A percentile compares a stretch with the other conserved stretches of the same genome.
phyloP scores from a whole-genome alignment of 2,329 filamentous ascomycete species.

The Dendryphion nanum region DNA sequence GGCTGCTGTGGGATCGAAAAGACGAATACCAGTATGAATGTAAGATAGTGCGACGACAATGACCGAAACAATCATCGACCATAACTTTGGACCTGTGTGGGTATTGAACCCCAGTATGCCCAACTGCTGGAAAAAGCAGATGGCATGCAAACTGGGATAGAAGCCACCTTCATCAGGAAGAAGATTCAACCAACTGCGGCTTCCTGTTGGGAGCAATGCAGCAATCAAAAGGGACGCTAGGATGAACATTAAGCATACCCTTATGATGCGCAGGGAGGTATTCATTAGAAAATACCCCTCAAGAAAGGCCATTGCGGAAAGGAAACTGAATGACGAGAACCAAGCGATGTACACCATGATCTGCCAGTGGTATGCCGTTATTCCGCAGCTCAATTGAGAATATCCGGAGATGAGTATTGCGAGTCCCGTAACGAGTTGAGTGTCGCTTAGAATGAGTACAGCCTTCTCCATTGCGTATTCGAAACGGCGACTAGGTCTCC shows the following conservation, averaged over 20 bases:
- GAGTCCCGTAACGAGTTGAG: constrained; percentile 23
- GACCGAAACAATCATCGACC: constrained; percentile 23
- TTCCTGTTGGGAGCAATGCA: constrained; percentile 22
- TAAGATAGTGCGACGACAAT: constrained; percentile 19
- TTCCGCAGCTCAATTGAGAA: constrained; percentile 21
- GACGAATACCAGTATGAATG: constrained; percentile 15
- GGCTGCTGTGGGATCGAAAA: constrained; percentile 16
- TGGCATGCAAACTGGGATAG: constrained; percentile 17
- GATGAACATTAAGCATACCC: constrained; percentile 19
- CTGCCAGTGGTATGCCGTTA: constrained; percentile 27
- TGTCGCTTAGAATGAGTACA: constrained; percentile 26
- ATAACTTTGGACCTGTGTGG: constrained; percentile 14
- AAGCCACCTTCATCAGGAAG: constrained; percentile 13
- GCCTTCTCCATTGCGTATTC: constrained; percentile 27
- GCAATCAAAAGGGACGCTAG: constrained; percentile 16
- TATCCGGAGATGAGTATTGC: constrained; percentile 19
- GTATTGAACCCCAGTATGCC: constrained; percentile 5
- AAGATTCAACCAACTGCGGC: constrained; percentile 19
- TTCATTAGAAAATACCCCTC: constrained; percentile 19
- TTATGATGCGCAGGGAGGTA: constrained; percentile 16
- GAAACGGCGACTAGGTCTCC: constrained; percentile 20
- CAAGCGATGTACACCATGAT: constrained; percentile 25
- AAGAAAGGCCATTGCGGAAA: constrained; percentile 19
- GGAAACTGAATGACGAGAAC: constrained; percentile 21
- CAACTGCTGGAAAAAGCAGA: constrained; percentile 21